A percentile compares a stretch with the other conserved stretches of the same genome.
Evolutionary conservation across 2,329 filamentous ascomycete genomes (phyloP).

Genomic region (Fusarium proliferatum): DNA sequence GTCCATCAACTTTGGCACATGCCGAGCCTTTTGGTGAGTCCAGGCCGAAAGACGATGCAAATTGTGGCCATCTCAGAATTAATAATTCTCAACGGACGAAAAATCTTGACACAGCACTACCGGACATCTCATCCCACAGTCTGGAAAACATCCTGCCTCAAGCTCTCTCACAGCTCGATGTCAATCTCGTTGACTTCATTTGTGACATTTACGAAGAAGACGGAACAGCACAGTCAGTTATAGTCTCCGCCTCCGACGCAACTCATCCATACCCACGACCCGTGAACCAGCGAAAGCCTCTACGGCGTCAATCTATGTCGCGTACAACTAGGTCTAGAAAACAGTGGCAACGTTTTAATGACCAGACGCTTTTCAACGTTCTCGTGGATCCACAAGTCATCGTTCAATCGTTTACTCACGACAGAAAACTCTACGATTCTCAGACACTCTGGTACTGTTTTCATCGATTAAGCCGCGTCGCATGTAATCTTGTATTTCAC

Average conservation of each 20-base stretch:
- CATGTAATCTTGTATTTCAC: slow-evolving; percentile 69
- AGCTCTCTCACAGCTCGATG: slow-evolving; percentile 63
- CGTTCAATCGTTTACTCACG: slow-evolving; percentile 66
- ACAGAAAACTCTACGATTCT: slow-evolving; percentile 67
- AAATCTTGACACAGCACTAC: neutral
- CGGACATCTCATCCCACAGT: slow-evolving; percentile 7
- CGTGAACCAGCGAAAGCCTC: slow-evolving; percentile 14
- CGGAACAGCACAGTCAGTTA: slow-evolving; percentile 61
- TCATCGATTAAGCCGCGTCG: slow-evolving; percentile 67
- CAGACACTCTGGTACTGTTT: slow-evolving; percentile 73
- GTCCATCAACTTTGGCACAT: neutral
- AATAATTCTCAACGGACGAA: neutral
- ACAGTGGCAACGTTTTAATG: slow-evolving; percentile 70
- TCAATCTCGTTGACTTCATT: slow-evolving; percentile 68
- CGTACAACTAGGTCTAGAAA: slow-evolving; percentile 37
- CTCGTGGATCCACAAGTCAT: slow-evolving; percentile 67
- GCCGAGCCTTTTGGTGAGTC: slow-evolving; percentile 16
- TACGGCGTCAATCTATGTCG: slow-evolving; percentile 15
- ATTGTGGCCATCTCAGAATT: slow-evolving; percentile 38
- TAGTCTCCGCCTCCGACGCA: neutral
- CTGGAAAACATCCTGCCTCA: slow-evolving; percentile 62
- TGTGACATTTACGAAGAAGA: slow-evolving; percentile 71
- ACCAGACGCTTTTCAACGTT: slow-evolving; percentile 73
- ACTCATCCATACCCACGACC: slow-evolving; percentile 23
- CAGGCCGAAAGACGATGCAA: slow-evolving; percentile 34